These are phyloP conservation scores for Petasospora rhodanensis DNA, from an alignment of 1,139 yeast genomes.

Conservation along the genomic window DNA sequence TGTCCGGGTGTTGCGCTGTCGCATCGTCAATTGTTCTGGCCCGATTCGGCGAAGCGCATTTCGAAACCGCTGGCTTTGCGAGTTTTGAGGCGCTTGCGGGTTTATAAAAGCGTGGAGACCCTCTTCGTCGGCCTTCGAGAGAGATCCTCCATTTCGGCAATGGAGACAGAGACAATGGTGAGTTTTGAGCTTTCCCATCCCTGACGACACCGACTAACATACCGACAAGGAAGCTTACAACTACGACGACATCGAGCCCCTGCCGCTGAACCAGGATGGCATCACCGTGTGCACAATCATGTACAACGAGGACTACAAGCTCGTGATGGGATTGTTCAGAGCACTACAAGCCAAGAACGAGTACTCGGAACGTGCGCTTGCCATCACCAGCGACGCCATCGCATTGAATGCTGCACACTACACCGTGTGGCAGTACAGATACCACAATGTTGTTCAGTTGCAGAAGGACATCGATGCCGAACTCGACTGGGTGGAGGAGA, in stretches of 20 bases:
- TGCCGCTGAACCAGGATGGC: slow-evolving; percentile 40
- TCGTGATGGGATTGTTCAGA: slow-evolving; percentile 56
- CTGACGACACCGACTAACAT: too few species aligned
- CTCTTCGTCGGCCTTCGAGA: too few species aligned
- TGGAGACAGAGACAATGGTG: too few species aligned
- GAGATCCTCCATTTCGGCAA: too few species aligned
- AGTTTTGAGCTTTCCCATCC: too few species aligned
- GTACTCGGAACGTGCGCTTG: slow-evolving; percentile 65
- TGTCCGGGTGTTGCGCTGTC: too few species aligned
- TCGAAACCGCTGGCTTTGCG: too few species aligned
- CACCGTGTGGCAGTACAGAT: slow-evolving; percentile 83
- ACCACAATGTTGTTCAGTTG: slow-evolving; percentile 44
- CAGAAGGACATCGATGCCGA: slow-evolving; percentile 39
- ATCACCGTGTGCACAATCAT: slow-evolving; percentile 65
- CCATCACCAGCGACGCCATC: slow-evolving; percentile 60
- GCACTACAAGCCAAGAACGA: slow-evolving; percentile 60
- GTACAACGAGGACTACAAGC: slow-evolving; percentile 67
- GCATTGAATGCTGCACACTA: slow-evolving; percentile 82
- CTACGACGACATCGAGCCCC: slow-evolving; percentile 40
- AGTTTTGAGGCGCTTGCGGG: too few species aligned
- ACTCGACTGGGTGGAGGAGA: slow-evolving; percentile 70
- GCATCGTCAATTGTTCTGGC: too few species aligned
- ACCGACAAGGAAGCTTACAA: slow-evolving; percentile 26
- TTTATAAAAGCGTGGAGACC: too few species aligned
- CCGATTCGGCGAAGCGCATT: too few species aligned